Conservation (phyloP, 1,284 basidiomycete species). For the Cystobasidium pallidum region DNA sequence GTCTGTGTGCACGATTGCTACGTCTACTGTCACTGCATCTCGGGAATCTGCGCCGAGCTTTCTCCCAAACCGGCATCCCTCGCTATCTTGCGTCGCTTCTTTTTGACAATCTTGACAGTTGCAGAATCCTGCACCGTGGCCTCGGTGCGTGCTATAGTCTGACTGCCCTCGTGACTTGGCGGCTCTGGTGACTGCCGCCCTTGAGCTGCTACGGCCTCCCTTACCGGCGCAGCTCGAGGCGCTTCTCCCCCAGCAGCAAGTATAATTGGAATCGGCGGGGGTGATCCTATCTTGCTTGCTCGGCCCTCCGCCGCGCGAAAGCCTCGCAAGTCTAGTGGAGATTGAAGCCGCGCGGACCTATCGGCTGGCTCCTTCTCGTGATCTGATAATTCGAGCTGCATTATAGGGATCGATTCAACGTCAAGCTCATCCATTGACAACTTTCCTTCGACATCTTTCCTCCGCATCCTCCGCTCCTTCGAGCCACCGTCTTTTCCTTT, state of each 20-base stretch:
- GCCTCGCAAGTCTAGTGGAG: too few species aligned
- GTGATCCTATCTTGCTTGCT: slow-evolving; percentile 73
- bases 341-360: too few species aligned
- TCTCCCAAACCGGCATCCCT: neutral
- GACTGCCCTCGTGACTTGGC: neutral
- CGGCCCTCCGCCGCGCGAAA: too few species aligned
- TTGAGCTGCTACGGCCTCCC: neutral
- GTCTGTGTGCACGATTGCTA: too few species aligned
- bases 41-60: too few species aligned
- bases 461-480: slow-evolving; percentile 60
- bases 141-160: neutral
- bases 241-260: slow-evolving; percentile 47
- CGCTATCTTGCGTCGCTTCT: slow-evolving; percentile 45
- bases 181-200: slow-evolving; percentile 19
- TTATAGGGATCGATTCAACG: slow-evolving; percentile 81
- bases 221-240: slow-evolving; percentile 39
- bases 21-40: too few species aligned
- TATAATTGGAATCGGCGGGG: slow-evolving; percentile 50
- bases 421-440: too few species aligned
- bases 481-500: slow-evolving; percentile 55
- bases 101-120: slow-evolving; percentile 66
- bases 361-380: slow-evolving; percentile 39
- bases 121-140: slow-evolving; percentile 30
- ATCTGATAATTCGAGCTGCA: slow-evolving; percentile 66
- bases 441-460: slow-evolving; percentile 58